Percentiles rank a stretch among this genome's conserved stretches.
These are phyloP conservation scores for Solidago caesia DNA, from an alignment of 129 eudicot species.

Conservation along the genomic window DNA sequence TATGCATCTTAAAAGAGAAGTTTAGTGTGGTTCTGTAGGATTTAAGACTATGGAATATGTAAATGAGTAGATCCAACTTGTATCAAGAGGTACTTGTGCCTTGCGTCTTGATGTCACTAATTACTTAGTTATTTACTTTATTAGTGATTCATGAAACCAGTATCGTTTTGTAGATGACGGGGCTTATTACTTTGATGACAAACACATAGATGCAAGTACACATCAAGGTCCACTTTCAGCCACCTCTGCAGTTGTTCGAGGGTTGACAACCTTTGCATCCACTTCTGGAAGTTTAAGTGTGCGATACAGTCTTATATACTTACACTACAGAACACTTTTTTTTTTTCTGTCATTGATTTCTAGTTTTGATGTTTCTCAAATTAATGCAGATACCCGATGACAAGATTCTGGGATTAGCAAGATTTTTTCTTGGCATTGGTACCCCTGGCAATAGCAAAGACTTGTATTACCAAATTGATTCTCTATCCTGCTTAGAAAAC, in stretches of 20 bases:
- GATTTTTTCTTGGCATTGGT: constrained; percentile 84
- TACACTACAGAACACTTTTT: constrained; percentile 4
- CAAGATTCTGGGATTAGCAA: constrained; percentile 86
- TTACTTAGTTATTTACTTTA: not conserved
- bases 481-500: constrained; percentile 69
- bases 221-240: constrained; percentile 81
- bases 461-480: constrained; percentile 75
- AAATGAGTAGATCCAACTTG: constrained; percentile 4
- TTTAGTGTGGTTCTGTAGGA: not conserved
- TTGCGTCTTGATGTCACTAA: constrained; percentile 8
- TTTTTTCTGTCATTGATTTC: constrained; percentile 6
- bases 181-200: constrained; percentile 88
- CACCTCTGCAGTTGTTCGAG: constrained; percentile 80
- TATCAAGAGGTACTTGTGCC: constrained; percentile 5
- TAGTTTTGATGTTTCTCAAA: constrained; percentile 18
- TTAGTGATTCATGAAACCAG: not conserved
- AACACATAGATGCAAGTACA: constrained; percentile 64
- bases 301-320: constrained; percentile 9
- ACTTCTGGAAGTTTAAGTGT: constrained; percentile 69
- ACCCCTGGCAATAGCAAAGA: constrained; percentile 79
- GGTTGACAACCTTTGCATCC: constrained; percentile 63
- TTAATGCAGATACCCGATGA: constrained; percentile 74
- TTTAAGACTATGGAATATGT: not conserved
- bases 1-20: constrained; percentile 11
- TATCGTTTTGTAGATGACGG: constrained; percentile 69